phyloP scores from a whole-genome alignment of 306 rosid genomes.

The Ochetophila trinervis region DNA sequence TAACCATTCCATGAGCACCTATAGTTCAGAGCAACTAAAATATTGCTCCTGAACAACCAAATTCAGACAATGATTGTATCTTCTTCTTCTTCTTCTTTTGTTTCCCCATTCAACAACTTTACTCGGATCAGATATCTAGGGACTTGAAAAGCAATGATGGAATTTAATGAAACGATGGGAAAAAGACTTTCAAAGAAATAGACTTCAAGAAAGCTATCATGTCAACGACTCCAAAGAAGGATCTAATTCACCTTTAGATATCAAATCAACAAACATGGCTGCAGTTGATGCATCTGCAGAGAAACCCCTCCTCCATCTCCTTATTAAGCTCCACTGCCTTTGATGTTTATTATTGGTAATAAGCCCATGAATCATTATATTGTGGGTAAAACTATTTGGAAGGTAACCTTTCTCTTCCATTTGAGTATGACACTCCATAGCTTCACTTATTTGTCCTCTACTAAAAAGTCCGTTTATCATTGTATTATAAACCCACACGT shows the following conservation, averaged over 20 bases:
- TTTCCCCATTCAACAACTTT: no score
- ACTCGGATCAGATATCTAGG: no score
- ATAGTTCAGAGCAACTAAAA: no score
- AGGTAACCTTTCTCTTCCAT: conserved; percentile 19
- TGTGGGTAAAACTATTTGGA: background rate
- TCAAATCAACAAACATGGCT: background rate
- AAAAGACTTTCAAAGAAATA: no score
- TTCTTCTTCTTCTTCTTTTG: no score
- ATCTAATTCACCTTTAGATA: background rate
- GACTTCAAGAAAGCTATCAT: background rate
- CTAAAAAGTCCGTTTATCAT: conserved; percentile 3
- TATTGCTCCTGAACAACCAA: no score
- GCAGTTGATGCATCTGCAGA: conserved; percentile 5
- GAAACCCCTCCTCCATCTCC: conserved; percentile 8
- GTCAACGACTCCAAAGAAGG: background rate
- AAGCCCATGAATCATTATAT: conserved; percentile 5
- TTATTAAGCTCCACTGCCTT: background rate
- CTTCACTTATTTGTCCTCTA: background rate
- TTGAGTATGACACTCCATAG: background rate
- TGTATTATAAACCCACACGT: conserved; percentile 4
- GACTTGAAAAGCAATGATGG: no score
- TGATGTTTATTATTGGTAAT: background rate
- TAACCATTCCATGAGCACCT: no score
- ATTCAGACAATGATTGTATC: no score
- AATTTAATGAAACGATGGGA: no score